These are phyloP conservation scores for Coprinopsis strossmayeri DNA, from an alignment of 768 basidiomycete genomes.

Conservation along the genomic window DNA sequence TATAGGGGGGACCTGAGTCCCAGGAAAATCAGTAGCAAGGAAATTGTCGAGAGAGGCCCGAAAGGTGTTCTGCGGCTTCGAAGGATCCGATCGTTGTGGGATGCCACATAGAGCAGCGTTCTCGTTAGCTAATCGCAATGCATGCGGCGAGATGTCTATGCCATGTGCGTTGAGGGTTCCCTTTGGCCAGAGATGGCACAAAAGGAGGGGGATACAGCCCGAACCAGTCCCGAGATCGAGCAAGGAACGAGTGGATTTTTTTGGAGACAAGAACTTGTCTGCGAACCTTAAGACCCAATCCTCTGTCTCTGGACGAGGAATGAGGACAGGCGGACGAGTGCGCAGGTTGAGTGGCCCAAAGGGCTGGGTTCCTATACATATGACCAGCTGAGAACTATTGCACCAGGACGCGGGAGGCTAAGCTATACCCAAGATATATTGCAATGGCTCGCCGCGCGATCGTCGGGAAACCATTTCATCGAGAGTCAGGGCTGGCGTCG, in stretches of 20 bases:
- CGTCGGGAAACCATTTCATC: slow-evolving; percentile 52
- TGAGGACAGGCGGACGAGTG: slow-evolving; percentile 74
- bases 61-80: slow-evolving; percentile 31
- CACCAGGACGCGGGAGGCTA: neutral
- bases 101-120: slow-evolving; percentile 39
- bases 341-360: slow-evolving; percentile 81
- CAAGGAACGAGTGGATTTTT: slow-evolving; percentile 34
- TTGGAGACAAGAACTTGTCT: slow-evolving; percentile 24
- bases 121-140: slow-evolving; percentile 44
- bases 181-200: slow-evolving; percentile 59
- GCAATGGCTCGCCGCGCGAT: slow-evolving; percentile 68
- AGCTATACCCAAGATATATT: slow-evolving; percentile 85
- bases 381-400: slow-evolving; percentile 11
- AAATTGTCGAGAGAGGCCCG: slow-evolving; percentile 33
- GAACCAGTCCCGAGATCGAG: slow-evolving; percentile 93
- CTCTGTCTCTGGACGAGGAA: slow-evolving; percentile 94
- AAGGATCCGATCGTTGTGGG: slow-evolving; percentile 19
- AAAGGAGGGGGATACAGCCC: slow-evolving; percentile 85
- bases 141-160: slow-evolving; percentile 62
- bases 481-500: slow-evolving; percentile 24
- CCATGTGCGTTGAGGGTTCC: slow-evolving; percentile 51
- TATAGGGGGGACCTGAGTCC: slow-evolving; percentile 37
- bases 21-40: slow-evolving; percentile 38
- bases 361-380: slow-evolving; percentile 62
- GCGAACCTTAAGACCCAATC: slow-evolving; percentile 67